Evolutionary conservation across 139 green algal species (phyloP).

Genomic region (Chlorella ohadii): DNA sequence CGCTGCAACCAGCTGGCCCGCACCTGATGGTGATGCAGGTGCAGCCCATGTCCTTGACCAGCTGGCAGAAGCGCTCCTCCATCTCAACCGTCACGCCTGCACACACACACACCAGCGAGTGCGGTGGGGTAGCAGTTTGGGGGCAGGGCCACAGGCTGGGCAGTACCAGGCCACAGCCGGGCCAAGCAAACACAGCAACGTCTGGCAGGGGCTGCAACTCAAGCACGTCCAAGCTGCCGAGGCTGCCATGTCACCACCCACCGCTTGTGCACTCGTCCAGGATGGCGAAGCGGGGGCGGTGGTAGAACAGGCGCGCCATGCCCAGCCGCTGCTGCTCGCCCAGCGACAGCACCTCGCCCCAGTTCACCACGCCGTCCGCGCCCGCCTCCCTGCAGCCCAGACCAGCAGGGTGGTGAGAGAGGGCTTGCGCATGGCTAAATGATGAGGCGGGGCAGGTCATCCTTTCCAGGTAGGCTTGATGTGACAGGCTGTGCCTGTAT

Average conservation of each 20-base stretch:
- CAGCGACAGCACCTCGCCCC: conserved; percentile 66
- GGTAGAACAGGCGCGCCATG: conserved; percentile 83
- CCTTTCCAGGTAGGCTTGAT: no score
- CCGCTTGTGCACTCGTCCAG: conserved; percentile 82
- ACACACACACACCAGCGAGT: no score
- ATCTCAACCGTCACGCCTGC: conserved; percentile 78
- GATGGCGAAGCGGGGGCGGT: conserved; percentile 78
- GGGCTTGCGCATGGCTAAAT: no score
- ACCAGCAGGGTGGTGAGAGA: background rate
- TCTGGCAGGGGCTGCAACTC: no score
- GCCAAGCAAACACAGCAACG: no score
- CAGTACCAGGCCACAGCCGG: background rate
- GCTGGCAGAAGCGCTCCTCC: conserved; percentile 76
- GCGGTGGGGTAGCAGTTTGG: background rate
- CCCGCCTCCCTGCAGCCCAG: background rate
- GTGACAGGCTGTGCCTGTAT: no score
- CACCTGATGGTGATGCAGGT: conserved; percentile 83
- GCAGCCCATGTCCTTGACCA: conserved; percentile 56
- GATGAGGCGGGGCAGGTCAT: no score
- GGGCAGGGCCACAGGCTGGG: background rate
- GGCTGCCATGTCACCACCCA: background rate
- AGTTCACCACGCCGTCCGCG: conserved; percentile 49
- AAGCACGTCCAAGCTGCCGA: background rate
- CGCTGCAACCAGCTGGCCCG: background rate
- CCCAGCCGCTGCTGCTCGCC: conserved; percentile 83